Evolutionary conservation across 1,284 basidiomycete genomes (phyloP).

Genomic region (Irpex lacteus): DNA sequence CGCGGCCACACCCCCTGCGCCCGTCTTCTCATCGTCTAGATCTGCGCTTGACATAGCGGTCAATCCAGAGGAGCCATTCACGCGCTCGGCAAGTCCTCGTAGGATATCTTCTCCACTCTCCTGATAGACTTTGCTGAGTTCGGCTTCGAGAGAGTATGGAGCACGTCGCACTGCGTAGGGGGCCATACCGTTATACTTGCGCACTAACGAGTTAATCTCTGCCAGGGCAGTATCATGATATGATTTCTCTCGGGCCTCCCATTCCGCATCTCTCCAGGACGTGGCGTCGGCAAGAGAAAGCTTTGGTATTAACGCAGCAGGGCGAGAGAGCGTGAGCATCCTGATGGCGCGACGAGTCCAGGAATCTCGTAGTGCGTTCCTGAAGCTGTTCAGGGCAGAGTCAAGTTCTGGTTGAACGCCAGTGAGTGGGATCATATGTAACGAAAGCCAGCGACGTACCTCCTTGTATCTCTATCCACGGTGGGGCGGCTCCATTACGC

Average conservation of each 20-base stretch:
- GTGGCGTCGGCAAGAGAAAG: constrained; percentile 45
- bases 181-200: constrained; percentile 79
- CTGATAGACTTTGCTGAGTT: constrained; percentile 57
- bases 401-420: constrained; percentile 44
- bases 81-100: constrained; percentile 36
- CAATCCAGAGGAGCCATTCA: constrained; percentile 6
- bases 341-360: constrained; percentile 71
- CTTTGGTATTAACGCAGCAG: constrained; percentile 38
- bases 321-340: constrained; percentile 48
- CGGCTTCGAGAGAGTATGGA: constrained; percentile 52
- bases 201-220: constrained; percentile 72
- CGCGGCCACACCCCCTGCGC: not conserved
- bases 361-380: constrained; percentile 56
- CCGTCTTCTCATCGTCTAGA: constrained; percentile 10
- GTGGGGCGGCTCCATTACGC: constrained; percentile 82
- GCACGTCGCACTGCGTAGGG: constrained; percentile 70
- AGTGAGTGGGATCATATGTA: not conserved
- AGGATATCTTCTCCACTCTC: constrained; percentile 54
- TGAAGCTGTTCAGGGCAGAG: constrained; percentile 56
- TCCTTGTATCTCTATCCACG: constrained; percentile 86
- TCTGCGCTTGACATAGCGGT: not conserved
- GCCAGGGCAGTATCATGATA: constrained; percentile 73
- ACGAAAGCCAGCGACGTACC: constrained; percentile 36
- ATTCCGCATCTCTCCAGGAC: constrained; percentile 64
- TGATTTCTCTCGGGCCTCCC: constrained; percentile 67